Conservation (phyloP, 2,329 filamentous ascomycete genomes). For the Endocalyx cinctus region DNA sequence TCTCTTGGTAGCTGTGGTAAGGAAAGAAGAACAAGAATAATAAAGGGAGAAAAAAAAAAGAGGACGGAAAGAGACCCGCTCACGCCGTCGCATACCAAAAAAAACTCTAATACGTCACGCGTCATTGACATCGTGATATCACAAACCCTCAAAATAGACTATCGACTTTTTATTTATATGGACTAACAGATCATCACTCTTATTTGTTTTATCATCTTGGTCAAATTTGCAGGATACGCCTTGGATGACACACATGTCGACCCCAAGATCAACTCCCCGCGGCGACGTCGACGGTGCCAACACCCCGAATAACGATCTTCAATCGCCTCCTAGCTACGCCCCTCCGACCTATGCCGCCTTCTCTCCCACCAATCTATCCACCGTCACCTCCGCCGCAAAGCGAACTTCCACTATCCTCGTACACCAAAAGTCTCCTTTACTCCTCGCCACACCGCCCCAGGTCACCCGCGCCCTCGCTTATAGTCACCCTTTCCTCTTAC, state of each 20-base stretch:
- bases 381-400: conserved; percentile 58
- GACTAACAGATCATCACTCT: too few relatives aligned
- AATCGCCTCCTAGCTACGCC: conserved; percentile 31
- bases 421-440: conserved; percentile 89
- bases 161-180: too few relatives aligned
- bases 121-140: too few relatives aligned
- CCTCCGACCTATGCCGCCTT: conserved; percentile 83
- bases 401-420: conserved; percentile 89
- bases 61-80: too few relatives aligned
- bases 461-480: conserved; percentile 92
- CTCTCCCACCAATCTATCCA: conserved; percentile 73
- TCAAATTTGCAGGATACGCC: conserved; percentile 35
- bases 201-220: too few relatives aligned
- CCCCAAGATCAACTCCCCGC: conserved; percentile 36
- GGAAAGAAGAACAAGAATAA: too few relatives aligned
- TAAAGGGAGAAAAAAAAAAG: too few relatives aligned
- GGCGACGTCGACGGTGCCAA: conserved; percentile 30
- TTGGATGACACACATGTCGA: conserved; percentile 51
- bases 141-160: too few relatives aligned
- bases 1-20: too few relatives aligned
- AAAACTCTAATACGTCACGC: too few relatives aligned
- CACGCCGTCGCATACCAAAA: too few relatives aligned
- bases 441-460: conserved; percentile 90
- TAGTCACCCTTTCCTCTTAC: conserved; percentile 88
- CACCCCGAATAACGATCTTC: conserved; percentile 19